Evolutionary conservation across 805 yeast species (phyloP).

Genomic region (Metschnikowia drakensbergensis): DNA sequence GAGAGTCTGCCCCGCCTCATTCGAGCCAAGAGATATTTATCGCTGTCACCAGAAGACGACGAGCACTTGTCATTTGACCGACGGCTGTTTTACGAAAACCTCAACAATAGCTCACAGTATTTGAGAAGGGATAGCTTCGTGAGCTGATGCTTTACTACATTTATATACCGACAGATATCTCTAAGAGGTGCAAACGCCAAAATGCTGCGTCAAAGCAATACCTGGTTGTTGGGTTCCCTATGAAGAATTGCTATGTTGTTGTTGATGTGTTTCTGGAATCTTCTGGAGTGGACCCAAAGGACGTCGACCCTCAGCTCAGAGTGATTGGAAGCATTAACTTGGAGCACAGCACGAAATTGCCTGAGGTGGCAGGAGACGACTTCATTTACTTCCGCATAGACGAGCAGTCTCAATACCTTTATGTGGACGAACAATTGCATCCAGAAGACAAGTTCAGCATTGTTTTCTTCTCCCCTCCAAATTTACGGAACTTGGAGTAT

Average conservation of each 20-base stretch:
- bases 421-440: conserved; percentile 7
- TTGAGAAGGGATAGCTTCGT: conserved; percentile 40
- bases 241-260: conserved; percentile 21
- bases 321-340: conserved; percentile 7
- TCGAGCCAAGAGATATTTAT: background rate
- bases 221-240: conserved; percentile 25
- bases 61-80: conserved; percentile 14
- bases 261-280: conserved; percentile 10
- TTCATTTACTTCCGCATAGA: conserved; percentile 6
- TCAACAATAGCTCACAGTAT: conserved; percentile 42
- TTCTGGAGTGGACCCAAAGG: background rate
- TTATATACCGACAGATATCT: conserved; percentile 34
- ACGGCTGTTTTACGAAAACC: conserved; percentile 23
- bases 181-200: conserved; percentile 9
- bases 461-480: conserved; percentile 66
- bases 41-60: conserved; percentile 13
- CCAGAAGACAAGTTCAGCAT: conserved; percentile 12
- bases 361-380: background rate
- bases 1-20: background rate
- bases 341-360: background rate
- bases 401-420: conserved; percentile 2
- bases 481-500: conserved; percentile 66
- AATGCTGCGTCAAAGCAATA: background rate
- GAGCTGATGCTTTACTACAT: conserved; percentile 24
- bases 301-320: conserved; percentile 3